Evolutionary conservation across 331 rosid genomes (phyloP).

Genomic region (Phaseolus coccineus): DNA sequence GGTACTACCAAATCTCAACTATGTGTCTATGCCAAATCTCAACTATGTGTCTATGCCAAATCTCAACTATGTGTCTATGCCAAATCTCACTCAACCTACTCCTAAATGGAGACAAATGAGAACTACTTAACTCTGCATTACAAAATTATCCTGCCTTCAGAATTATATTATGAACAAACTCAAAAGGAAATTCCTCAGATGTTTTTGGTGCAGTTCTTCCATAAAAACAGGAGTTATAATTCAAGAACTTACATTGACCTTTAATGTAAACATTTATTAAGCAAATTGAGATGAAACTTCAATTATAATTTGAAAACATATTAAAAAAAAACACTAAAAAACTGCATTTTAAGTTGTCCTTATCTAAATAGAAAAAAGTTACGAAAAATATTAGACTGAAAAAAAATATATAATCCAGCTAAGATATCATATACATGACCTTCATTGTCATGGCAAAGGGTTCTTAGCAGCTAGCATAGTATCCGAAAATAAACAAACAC

Average conservation of each 20-base stretch:
- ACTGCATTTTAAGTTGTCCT: neutral
- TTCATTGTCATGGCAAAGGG: neutral
- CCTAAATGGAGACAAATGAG: neutral
- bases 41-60: neutral
- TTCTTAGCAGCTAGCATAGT: neutral
- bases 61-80: neutral
- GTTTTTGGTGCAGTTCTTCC: neutral
- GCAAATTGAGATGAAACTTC: neutral
- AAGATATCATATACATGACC: neutral
- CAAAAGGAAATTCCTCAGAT: neutral
- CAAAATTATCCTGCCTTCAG: neutral
- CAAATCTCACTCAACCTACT: conserved; percentile 5
- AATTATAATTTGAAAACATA: neutral
- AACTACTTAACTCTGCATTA: neutral
- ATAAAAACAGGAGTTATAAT: neutral
- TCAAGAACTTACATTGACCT: neutral
- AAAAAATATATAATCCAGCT: neutral
- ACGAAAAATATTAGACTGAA: neutral
- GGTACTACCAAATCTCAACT: neutral
- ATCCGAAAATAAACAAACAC: neutral
- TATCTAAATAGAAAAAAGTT: neutral
- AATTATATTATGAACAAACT: neutral
- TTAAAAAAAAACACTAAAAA: neutral
- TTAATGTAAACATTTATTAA: no score
- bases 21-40: no score